Percentiles rank a stretch among this genome's conserved stretches.
phyloP scores from a whole-genome alignment of 73 alveolate genomes.

The Paramecium tetraurelia region DNA sequence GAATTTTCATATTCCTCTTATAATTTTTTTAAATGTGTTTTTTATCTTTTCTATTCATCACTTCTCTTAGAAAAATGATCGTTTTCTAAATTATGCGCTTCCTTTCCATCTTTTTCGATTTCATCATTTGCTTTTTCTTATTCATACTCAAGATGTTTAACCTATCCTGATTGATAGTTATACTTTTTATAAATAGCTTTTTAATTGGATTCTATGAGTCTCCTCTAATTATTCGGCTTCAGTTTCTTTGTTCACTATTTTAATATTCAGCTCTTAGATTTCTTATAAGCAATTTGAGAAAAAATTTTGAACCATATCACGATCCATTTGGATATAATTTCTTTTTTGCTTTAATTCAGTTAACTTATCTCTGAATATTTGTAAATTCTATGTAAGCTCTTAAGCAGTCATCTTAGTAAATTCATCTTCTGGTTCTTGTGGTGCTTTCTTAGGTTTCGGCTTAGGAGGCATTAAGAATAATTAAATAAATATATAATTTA shows the following conservation, averaged over 20 bases:
- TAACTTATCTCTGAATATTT: constrained; percentile 68
- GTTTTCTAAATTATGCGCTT: constrained; percentile 80
- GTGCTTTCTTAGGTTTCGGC: constrained; percentile 60
- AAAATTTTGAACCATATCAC: constrained; percentile 92
- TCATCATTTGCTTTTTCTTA: constrained; percentile 78
- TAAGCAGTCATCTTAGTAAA: constrained; percentile 65
- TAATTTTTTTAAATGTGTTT: constrained; percentile 79
- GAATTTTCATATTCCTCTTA: constrained; percentile 76
- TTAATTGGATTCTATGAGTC: constrained; percentile 84
- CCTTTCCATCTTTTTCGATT: constrained; percentile 78
- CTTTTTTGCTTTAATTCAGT: constrained; percentile 81
- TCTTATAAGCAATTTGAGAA: constrained; percentile 82
- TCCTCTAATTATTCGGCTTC: constrained; percentile 84
- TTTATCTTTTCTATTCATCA: constrained; percentile 79
- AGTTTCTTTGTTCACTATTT: constrained; percentile 81
- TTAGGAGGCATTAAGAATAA: constrained; percentile 43
- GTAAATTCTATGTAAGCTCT: background rate
- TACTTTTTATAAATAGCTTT: constrained; percentile 87
- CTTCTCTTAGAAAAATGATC: constrained; percentile 77
- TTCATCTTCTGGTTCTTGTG: constrained; percentile 76
- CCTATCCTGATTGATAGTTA: constrained; percentile 49
- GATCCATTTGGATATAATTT: constrained; percentile 87
- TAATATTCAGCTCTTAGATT: constrained; percentile 74
- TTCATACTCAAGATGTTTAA: constrained; percentile 93
- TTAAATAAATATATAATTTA: background rate